A percentile compares a stretch with the other conserved stretches of the same genome.
phyloP scores from a whole-genome alignment of 2,329 filamentous ascomycete genomes.

The Magnaporthiopsis rhizophila region DNA sequence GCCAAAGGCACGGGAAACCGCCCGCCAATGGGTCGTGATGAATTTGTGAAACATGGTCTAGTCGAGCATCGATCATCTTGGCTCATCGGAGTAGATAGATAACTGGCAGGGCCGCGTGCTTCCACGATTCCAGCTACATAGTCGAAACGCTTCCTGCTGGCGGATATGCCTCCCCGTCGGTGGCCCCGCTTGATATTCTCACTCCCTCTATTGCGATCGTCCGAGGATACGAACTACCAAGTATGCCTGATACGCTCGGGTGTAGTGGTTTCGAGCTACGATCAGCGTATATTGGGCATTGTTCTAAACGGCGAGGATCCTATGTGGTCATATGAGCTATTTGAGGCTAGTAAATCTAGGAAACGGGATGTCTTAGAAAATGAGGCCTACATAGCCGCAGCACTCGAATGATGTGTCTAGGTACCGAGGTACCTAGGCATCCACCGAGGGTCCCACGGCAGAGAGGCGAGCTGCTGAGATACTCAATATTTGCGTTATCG shows the following conservation, averaged over 20 bases:
- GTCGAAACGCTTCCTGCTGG: neutral
- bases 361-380: too few species aligned
- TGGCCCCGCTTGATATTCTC: neutral
- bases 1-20: neutral
- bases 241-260: neutral
- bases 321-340: neutral
- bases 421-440: too few species aligned
- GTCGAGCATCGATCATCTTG: neutral
- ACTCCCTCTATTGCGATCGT: neutral
- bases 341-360: too few species aligned
- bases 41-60: neutral
- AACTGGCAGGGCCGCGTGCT: neutral
- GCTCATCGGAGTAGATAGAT: neutral
- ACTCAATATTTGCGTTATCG: neutral
- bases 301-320: neutral
- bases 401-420: too few species aligned
- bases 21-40: too few species aligned
- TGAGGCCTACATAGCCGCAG: too few species aligned
- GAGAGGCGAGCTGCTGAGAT: neutral
- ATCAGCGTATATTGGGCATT: neutral
- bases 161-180: too few species aligned
- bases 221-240: neutral
- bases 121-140: neutral
- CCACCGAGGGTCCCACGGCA: neutral
- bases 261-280: neutral